Evolutionary conservation across 2,329 filamentous ascomycete species (phyloP).

Genomic region (Myriosclerotinia scirpicola): DNA sequence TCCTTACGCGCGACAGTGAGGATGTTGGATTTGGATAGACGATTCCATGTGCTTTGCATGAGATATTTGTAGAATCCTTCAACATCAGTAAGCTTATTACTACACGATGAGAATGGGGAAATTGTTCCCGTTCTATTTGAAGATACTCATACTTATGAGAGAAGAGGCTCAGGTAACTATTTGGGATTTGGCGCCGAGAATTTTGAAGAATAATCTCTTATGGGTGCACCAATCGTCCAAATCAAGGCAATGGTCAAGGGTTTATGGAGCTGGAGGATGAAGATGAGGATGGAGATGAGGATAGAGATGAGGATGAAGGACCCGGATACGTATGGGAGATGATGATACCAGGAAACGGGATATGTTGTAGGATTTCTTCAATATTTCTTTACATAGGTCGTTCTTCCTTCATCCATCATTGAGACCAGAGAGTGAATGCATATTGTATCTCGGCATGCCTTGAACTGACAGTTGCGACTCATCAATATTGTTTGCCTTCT

Average conservation of each 20-base stretch:
- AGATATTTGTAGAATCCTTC: constrained; percentile 12
- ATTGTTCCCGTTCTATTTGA: constrained; percentile 16
- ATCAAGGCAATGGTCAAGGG: neutral
- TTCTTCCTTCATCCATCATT: neutral
- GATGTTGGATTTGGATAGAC: neutral
- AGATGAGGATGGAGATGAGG: no score
- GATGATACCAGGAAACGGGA: constrained; percentile 1
- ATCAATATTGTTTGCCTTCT: neutral
- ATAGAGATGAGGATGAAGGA: neutral
- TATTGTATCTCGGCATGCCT: neutral
- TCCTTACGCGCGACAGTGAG: constrained; percentile 10
- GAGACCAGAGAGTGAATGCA: neutral
- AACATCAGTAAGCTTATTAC: constrained; percentile 6
- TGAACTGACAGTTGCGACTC: neutral
- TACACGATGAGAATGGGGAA: neutral
- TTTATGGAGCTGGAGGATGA: no score
- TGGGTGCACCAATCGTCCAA: neutral
- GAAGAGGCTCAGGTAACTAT: constrained; percentile 5
- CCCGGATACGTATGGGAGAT: neutral
- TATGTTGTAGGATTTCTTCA: neutral
- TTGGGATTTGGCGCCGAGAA: neutral
- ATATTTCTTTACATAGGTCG: neutral
- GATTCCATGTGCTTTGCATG: constrained; percentile 10
- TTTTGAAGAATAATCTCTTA: neutral
- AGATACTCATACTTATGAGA: constrained; percentile 7